These are phyloP conservation scores for Globisporangium barbulae DNA, from an alignment of 352 stramenopile genomes.

Conservation along the genomic window DNA sequence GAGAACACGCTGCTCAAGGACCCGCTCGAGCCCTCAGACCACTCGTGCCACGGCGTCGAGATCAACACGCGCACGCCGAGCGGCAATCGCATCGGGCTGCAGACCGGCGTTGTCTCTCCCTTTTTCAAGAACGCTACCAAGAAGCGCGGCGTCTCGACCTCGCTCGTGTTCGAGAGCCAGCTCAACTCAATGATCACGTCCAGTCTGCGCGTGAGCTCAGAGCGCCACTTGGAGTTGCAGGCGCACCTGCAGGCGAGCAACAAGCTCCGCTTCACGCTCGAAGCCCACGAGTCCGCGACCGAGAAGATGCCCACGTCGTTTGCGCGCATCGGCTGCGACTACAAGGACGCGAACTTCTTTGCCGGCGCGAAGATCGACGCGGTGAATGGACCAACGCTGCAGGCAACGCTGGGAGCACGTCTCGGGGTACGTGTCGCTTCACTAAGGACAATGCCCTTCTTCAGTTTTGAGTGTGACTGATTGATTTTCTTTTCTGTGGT, in stretches of 20 bases:
- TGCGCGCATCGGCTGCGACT: constrained; percentile 68
- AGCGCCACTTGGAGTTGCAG: constrained; percentile 62
- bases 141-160: constrained; percentile 61
- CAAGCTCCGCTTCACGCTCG: constrained; percentile 61
- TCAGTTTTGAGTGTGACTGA: background rate
- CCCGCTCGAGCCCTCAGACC: constrained; percentile 32
- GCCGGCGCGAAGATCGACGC: constrained; percentile 71
- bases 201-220: constrained; percentile 62
- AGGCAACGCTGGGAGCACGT: constrained; percentile 49
- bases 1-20: constrained; percentile 43
- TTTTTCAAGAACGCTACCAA: constrained; percentile 72
- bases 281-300: constrained; percentile 67
- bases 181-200: constrained; percentile 66
- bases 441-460: background rate
- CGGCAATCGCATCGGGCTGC: constrained; percentile 46
- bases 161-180: constrained; percentile 63
- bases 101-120: constrained; percentile 56
- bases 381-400: constrained; percentile 72
- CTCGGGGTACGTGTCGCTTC: constrained; percentile 29
- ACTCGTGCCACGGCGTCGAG: constrained; percentile 51
- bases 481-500: background rate
- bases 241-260: constrained; percentile 59
- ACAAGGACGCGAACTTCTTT: constrained; percentile 41
- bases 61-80: constrained; percentile 53
- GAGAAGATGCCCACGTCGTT: constrained; percentile 67